Evolutionary conservation across 495 filamentous ascomycete genomes (phyloP).

Genomic region (Schizothecium vesticola): DNA sequence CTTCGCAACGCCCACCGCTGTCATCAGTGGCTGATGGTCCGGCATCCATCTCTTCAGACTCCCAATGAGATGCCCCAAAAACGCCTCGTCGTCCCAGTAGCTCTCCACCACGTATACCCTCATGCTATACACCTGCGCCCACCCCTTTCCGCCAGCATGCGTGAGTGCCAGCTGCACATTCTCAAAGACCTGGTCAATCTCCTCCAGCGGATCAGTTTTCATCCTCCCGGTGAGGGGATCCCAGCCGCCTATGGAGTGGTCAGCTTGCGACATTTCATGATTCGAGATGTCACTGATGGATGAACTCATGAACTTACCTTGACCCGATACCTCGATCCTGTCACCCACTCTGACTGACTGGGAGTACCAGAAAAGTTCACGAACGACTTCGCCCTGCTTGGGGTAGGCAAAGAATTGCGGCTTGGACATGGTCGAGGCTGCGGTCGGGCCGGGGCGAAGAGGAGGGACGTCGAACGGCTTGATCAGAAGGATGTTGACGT

Average conservation of each 20-base stretch:
- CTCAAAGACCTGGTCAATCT: constrained; percentile 15
- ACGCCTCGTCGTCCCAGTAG: constrained; percentile 6
- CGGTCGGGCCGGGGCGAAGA: neutral
- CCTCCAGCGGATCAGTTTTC: neutral
- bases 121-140: constrained; percentile 14
- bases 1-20: constrained; percentile 9
- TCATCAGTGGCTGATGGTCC: constrained; percentile 16
- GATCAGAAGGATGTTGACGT: neutral
- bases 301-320: constrained; percentile 48
- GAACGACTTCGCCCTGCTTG: neutral
- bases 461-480: neutral
- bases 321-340: constrained; percentile 7
- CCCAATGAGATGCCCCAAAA: constrained; percentile 5
- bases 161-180: constrained; percentile 13
- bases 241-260: constrained; percentile 12
- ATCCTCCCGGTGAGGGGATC: constrained; percentile 10
- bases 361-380: constrained; percentile 1
- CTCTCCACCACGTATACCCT: constrained; percentile 7
- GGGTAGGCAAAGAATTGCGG: constrained; percentile 8
- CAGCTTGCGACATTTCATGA: neutral
- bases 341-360: constrained; percentile 6
- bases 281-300: neutral
- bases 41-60: constrained; percentile 12
- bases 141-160: constrained; percentile 11
- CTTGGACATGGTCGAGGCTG: neutral